Base-by-base conservation (phyloP, 805 yeast species). In the Saturnispora saitoi region DNA sequence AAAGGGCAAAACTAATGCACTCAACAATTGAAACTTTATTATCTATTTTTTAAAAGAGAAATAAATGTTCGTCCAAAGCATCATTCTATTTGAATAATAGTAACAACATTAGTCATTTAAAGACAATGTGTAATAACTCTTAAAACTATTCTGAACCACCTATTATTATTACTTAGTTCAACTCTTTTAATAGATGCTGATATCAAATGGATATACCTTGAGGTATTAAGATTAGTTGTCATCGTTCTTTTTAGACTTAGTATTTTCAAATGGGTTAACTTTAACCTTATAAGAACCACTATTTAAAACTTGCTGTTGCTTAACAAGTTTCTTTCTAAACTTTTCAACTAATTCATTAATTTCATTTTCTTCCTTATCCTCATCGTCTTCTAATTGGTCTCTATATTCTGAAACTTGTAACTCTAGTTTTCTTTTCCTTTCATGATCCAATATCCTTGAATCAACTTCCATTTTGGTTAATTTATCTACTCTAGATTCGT, bases 331-430 rank as follows among this genome's bases (percentile, higher is more conserved):
- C 32, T 14, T 9, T 48, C 70, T 58, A 39, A 53, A 67, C 10
- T 52, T 58, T 8, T 56, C 50, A 19, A 71, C 68, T 43, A 53
- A 52, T 17, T 47, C 15, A 1, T 69, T 72, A 12, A 70, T 65
- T 31, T 61, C 67, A 0, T 60, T 64, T 28, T 63, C 81, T 1
- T 62, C 67, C 26, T 66, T 45, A 14, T 48, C 45, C 3, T 57
- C 61, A 7, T 68, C 65, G 26, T 78, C 83, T 52, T 79, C 85
- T 17, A 80, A 56, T 34, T 61, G 44, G 44, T 78, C 83, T 20
- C 81, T 55, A 26, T 72, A 67, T 40, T 77, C 77, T 70, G 72
- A 69, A 32, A 81, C 73, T 52, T 64, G 60, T 10, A 77, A 65
- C 43, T 75, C 80, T 1, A 75, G 56, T 17, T 54, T 53, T 42